Base-by-base conservation (phyloP, 2,329 filamentous ascomycete species). In the Achaetomium macrosporum region DNA sequence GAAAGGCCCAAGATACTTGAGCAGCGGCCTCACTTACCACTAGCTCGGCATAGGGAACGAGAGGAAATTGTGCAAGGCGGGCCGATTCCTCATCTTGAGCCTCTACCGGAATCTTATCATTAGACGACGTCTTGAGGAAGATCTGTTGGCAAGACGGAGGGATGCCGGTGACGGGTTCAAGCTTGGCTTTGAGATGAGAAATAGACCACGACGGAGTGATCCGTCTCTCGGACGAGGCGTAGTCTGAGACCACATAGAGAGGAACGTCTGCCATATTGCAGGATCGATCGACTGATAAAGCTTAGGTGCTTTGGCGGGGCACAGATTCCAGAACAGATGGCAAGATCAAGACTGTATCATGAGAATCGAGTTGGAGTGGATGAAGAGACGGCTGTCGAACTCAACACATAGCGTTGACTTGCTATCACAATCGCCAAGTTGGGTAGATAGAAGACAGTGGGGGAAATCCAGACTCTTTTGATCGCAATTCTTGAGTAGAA, bases 121-220 rank as follows among this genome's bases (percentile, higher is more conserved):
- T 77, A 52, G 73, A 71, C 33, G 79, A 75, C 15, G 83, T 74
- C 67, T 85, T 88, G 66, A 96, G 76, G 30, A 76, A 83, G 57
- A 99, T 78, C 57, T 76, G 82, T 69, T 97, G 93, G 55, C 79
- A 83, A 30, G 79, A 79, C 11, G 91, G 88, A 15, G 93, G 92
- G 36, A 97, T 84, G 57, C 93, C 93, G 2, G 92, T 97, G 71
- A 97, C 85, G 57, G 90, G 87, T 71, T 97, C 92, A 47, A 99
- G 83, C 70, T 93, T 95, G 49, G 78, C 73, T 73, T 92, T 96
- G 63, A 97, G 79, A 64, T 89, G 84, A 51, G 79, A 77, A 66
- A 99, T 86, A 57, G 85, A 86, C 93, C 93, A 99, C 61, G 91
- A 86, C 13, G 92, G 92, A 25, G 89, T 92, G 68, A 97, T 84